Percentiles rank a stretch among this genome's conserved stretches.
These are phyloP conservation scores for Moesziomyces parantarcticus DNA, from an alignment of 1,284 basidiomycete genomes.

Conservation along the genomic window DNA sequence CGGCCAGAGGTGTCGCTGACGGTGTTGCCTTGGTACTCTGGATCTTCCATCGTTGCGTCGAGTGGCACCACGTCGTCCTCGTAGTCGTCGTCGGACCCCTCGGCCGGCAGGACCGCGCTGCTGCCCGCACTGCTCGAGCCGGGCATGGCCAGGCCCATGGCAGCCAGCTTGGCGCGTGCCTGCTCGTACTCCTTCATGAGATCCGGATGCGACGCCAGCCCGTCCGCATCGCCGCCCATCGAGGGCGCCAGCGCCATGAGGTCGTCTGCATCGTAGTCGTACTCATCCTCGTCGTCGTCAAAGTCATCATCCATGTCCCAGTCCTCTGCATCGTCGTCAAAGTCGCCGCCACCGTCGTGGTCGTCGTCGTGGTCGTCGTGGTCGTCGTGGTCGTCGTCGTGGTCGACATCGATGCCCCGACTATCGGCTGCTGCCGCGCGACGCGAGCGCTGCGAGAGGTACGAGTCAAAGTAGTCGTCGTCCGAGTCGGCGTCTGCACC, in stretches of 20 bases:
- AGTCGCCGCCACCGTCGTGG: slow-evolving; percentile 12
- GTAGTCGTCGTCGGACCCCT: slow-evolving; percentile 35
- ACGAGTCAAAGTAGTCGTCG: slow-evolving; percentile 64
- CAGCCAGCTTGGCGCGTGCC: slow-evolving; percentile 53
- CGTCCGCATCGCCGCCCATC: slow-evolving; percentile 42
- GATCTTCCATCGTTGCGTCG: slow-evolving; percentile 42
- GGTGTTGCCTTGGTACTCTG: slow-evolving; percentile 41
- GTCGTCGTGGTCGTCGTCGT: slow-evolving; percentile 19
- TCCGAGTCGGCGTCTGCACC: slow-evolving; percentile 73
- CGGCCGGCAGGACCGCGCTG: slow-evolving; percentile 14
- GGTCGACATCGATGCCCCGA: slow-evolving; percentile 74
- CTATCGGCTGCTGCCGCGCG: slow-evolving; percentile 19
- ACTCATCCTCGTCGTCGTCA: slow-evolving; percentile 50
- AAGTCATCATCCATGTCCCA: slow-evolving; percentile 74
- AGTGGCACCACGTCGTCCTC: slow-evolving; percentile 49
- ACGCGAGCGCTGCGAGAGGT: slow-evolving; percentile 25
- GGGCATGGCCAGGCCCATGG: slow-evolving; percentile 28
- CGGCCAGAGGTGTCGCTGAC: slow-evolving; percentile 3
- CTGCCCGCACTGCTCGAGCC: neutral
- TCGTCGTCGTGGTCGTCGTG: slow-evolving; percentile 15
- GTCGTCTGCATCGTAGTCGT: slow-evolving; percentile 62
- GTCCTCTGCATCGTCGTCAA: slow-evolving; percentile 73
- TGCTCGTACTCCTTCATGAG: slow-evolving; percentile 59
- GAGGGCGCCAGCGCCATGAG: slow-evolving; percentile 53
- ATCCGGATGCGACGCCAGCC: slow-evolving; percentile 43